Evolutionary conservation across 2,329 filamentous ascomycete genomes (phyloP), one percentile per base, ranked within the genome.

Genomic region (Microsporum canis): DNA sequence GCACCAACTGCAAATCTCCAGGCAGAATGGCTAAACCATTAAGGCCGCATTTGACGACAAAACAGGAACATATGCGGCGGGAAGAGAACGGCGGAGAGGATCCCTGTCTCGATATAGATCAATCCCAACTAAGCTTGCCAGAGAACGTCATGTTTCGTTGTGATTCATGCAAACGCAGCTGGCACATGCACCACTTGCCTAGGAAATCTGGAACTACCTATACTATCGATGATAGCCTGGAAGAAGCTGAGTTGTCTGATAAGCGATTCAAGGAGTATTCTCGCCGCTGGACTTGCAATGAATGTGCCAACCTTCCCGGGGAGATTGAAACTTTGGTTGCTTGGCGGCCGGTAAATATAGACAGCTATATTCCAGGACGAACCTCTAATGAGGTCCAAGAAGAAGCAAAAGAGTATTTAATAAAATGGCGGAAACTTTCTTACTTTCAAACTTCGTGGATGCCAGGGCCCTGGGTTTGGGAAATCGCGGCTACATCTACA

Each of bases 391-490:
- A 82, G 59, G 75, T 89, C n/a, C 73, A 76, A 8, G 87, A 94
- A 68, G 87, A 90, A 60, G 80, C 88, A n/a, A 91, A 91, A 65
- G 90, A 96, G 66, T 99, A 97, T 69, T 81, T 99, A 1, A 77
- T 99, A 67, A 96, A 94, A 71, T 97, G 91, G 89, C 84, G 88
- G 51, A 79, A 80, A 0, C 80, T 83, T 61, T 96, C 92, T 0
- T 95, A 96, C 69, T 87, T 86, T 64, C 86, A 89, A 65, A 89
- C 88, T 59, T 80, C 79, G 5, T 99, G 95, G 94, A 88, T 90
- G 80, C 84, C 90, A 7, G 94, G 92, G 10, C 81, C 87, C 14
- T 99, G 94, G 94, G 82, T 95, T 0, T 92, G 84, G 79, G 90
- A 91, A 4, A 79, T 87, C 7, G 82, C 83, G 14, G 76, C 81